Evolutionary conservation across 2,329 filamentous ascomycete species (phyloP).

Genomic region (Camillea tinctor): DNA sequence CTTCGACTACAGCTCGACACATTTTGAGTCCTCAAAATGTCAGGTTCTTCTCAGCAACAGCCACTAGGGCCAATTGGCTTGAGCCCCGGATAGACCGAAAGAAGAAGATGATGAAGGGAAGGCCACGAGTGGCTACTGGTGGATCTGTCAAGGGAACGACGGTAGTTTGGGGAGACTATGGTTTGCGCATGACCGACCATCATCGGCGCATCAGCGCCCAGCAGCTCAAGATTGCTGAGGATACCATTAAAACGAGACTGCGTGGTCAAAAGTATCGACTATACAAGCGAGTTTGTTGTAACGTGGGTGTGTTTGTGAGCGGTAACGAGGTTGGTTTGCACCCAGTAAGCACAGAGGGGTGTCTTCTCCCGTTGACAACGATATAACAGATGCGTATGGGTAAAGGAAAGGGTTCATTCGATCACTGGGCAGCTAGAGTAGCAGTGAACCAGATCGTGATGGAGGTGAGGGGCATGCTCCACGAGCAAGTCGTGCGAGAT

Average conservation of each 20-base stretch:
- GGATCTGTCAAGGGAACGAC: constrained; percentile 92
- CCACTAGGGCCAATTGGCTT: constrained; percentile 69
- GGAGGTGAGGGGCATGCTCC: constrained; percentile 85
- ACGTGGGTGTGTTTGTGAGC: constrained; percentile 91
- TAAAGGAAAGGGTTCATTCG: constrained; percentile 96
- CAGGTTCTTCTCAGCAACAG: constrained; percentile 72
- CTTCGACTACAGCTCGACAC: constrained; percentile 33
- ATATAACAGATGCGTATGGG: constrained; percentile 80
- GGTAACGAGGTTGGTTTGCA: constrained; percentile 73
- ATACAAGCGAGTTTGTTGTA: constrained; percentile 88
- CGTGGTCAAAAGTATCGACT: constrained; percentile 89
- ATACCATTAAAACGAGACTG: constrained; percentile 85
- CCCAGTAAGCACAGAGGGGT: neutral
- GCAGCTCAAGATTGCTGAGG: constrained; percentile 86
- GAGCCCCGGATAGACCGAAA: constrained; percentile 73
- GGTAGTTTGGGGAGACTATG: constrained; percentile 94
- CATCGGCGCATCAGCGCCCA: constrained; percentile 85
- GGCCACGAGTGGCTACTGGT: constrained; percentile 83
- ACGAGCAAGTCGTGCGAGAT: constrained; percentile 92
- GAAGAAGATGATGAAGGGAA: constrained; percentile 88
- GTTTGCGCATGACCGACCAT: constrained; percentile 89
- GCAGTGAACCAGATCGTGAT: constrained; percentile 90
- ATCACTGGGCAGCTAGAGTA: constrained; percentile 91
- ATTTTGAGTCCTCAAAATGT: constrained; percentile 42
- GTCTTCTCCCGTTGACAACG: constrained; percentile 12